phyloP scores from a whole-genome alignment of 2,329 filamentous ascomycete genomes.

The Aspergillus sp. region DNA sequence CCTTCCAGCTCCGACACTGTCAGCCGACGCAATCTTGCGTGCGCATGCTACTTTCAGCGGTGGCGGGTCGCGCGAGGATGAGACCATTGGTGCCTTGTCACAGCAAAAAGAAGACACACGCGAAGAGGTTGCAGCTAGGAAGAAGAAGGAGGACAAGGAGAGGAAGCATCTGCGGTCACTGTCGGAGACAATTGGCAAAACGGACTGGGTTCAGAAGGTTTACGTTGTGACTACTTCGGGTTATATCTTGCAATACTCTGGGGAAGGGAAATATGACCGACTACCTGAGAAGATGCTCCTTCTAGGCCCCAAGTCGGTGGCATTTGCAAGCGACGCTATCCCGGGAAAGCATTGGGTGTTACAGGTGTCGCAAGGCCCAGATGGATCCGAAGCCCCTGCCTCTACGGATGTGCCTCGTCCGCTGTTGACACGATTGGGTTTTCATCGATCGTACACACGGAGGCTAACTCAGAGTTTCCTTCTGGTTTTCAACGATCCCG shows the following conservation, averaged over 20 bases:
- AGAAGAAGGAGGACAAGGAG: slow-evolving; percentile 30
- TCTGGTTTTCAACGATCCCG: slow-evolving; percentile 37
- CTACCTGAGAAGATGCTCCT: slow-evolving; percentile 43
- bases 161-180: slow-evolving; percentile 30
- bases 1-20: slow-evolving; percentile 59
- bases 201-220: slow-evolving; percentile 39
- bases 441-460: slow-evolving; percentile 28
- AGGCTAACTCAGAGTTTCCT: slow-evolving; percentile 36
- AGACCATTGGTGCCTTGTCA: slow-evolving; percentile 6
- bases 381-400: slow-evolving; percentile 20
- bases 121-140: slow-evolving; percentile 17
- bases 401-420: slow-evolving; percentile 25
- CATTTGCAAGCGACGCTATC: slow-evolving; percentile 45
- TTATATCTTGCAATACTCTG: slow-evolving; percentile 41
- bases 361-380: slow-evolving; percentile 37
- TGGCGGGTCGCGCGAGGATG: slow-evolving; percentile 7
- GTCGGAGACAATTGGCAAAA: slow-evolving; percentile 32
- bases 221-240: slow-evolving; percentile 40
- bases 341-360: slow-evolving; percentile 45
- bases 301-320: slow-evolving; percentile 39
- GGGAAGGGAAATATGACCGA: slow-evolving; percentile 39
- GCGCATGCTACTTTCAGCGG: slow-evolving; percentile 33
- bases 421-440: slow-evolving; percentile 35
- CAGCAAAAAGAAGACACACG: slow-evolving; percentile 12
- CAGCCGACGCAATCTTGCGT: slow-evolving; percentile 63